Percentiles rank a stretch among this genome's conserved stretches.
Conservation (phyloP, 116 monocot genomes). For the Dioscorea cayenensis region DNA sequence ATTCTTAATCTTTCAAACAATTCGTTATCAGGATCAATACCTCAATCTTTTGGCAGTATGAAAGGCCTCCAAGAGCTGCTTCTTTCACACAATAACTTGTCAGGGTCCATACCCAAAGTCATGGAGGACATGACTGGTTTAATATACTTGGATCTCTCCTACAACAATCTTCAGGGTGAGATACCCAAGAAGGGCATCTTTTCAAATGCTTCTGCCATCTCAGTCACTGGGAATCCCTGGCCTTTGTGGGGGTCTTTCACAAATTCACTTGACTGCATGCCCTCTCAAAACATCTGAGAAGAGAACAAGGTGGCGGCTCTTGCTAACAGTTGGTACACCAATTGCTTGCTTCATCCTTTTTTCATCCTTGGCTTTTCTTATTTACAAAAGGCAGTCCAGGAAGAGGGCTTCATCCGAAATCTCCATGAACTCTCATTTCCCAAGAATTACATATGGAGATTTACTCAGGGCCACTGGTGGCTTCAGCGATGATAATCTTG, state of each 20-base stretch:
- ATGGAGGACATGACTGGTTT: not conserved
- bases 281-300: not conserved
- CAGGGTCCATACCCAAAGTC: not conserved
- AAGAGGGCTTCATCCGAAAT: not conserved
- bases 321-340: not conserved
- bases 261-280: slow-evolving; percentile 13
- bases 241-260: slow-evolving; percentile 19
- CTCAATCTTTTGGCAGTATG: not conserved
- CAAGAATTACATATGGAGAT: not conserved
- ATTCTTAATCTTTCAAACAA: no score
- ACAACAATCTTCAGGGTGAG: slow-evolving; percentile 12
- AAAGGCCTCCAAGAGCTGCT: not conserved
- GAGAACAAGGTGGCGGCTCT: not conserved
- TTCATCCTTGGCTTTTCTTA: not conserved
- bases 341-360: not conserved
- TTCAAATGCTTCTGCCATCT: slow-evolving; percentile 8
- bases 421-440: not conserved
- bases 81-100: slow-evolving; percentile 12
- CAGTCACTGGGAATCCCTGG: slow-evolving; percentile 2
- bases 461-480: not conserved
- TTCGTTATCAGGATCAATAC: slow-evolving; percentile 5
- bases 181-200: slow-evolving; percentile 4
- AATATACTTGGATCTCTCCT: slow-evolving; percentile 8
- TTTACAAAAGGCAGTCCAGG: not conserved
- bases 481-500: not conserved